phyloP scores from a whole-genome alignment of 495 filamentous ascomycete genomes.

The Parachaetomium inaequale region DNA sequence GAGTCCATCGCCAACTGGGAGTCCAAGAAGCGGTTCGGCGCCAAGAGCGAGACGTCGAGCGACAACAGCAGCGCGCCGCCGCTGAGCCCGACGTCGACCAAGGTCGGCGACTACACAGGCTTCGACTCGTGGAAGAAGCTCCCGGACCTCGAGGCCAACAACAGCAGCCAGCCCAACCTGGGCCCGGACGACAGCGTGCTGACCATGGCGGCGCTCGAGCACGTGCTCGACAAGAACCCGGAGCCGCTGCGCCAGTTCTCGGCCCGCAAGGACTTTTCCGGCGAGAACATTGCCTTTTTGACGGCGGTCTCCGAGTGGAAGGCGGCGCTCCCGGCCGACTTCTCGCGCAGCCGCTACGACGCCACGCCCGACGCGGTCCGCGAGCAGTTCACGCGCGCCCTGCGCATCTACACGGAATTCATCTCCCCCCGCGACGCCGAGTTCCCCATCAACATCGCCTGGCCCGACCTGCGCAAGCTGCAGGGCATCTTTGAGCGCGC shows the following conservation, averaged over 20 bases:
- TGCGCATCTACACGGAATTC: constrained; percentile 57
- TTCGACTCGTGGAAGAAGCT: constrained; percentile 32
- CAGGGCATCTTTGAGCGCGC: constrained; percentile 33
- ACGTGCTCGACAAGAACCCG: constrained; percentile 53
- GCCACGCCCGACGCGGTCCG: constrained; percentile 26
- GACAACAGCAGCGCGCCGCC: constrained; percentile 13
- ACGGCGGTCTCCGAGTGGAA: constrained; percentile 57
- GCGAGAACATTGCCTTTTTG: constrained; percentile 66
- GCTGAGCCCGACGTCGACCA: constrained; percentile 27
- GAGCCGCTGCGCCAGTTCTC: constrained; percentile 57
- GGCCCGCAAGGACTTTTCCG: constrained; percentile 60
- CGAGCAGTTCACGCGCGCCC: constrained; percentile 49
- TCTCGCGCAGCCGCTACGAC: constrained; percentile 22
- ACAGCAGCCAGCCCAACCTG: constrained; percentile 32
- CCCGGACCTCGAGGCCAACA: constrained; percentile 22
- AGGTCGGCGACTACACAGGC: constrained; percentile 17
- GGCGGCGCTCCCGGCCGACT: constrained; percentile 22
- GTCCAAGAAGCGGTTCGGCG: constrained; percentile 29
- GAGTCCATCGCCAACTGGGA: constrained; percentile 33
- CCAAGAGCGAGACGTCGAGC: constrained; percentile 12
- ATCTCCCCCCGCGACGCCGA: constrained; percentile 54
- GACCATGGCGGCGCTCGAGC: constrained; percentile 58
- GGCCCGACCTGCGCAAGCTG: constrained; percentile 30
- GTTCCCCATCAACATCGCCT: constrained; percentile 61
- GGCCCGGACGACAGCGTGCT: constrained; percentile 41